Evolutionary conservation across 1,284 basidiomycete genomes (phyloP), one percentile per base, ranked within the genome.

Genomic region (Ceraceosorus guamensis): DNA sequence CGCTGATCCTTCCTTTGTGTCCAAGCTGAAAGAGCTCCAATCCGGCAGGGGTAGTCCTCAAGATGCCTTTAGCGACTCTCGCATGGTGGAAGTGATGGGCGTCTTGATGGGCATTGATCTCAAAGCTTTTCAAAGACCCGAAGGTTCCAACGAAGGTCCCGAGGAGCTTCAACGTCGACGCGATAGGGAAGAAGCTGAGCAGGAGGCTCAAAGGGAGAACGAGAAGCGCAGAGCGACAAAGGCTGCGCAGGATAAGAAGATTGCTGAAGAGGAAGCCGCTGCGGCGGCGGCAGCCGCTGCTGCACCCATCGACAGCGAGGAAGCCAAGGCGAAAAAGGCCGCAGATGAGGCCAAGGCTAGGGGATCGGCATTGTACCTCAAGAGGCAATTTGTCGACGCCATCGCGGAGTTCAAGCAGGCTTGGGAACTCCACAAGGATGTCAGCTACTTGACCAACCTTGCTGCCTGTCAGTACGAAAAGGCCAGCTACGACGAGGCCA

Each of bases 61-160:
- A 33, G 63, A 62, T 84, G 76, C 66, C 66, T 78, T 88, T 68
- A 80, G 83, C 66, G 91, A 97, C 78, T 85, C 91, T 39, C 83
- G 92, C 59, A 93, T 95, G 54, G 88, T 96, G 64, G 76, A 78
- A 69, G 91, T 91, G 18, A 82, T 96, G 59, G 92, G 92, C 61
- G 92, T 85, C 8, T 82, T 91, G 59, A 91, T 96, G 88, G 91
- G 91, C 49, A 83, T 97, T 66, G 91, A 97, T 77, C 83, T 97
- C 76, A 85, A 89, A 77, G 90, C 87, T 51, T 89, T 89, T 77
- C 82, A 85, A 57, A 82, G 91, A 56, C 86, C 87, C 31, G 88
- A 90, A 79, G 90, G 89, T 44, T 89, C 88, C 6, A 82, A 87
- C 58, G 88, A 89, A 57, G 79, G 87, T 52, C 87, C 88, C 5